These are phyloP conservation scores for Whalleya microplaca DNA, from an alignment of 2,329 filamentous ascomycete species.

Conservation along the genomic window DNA sequence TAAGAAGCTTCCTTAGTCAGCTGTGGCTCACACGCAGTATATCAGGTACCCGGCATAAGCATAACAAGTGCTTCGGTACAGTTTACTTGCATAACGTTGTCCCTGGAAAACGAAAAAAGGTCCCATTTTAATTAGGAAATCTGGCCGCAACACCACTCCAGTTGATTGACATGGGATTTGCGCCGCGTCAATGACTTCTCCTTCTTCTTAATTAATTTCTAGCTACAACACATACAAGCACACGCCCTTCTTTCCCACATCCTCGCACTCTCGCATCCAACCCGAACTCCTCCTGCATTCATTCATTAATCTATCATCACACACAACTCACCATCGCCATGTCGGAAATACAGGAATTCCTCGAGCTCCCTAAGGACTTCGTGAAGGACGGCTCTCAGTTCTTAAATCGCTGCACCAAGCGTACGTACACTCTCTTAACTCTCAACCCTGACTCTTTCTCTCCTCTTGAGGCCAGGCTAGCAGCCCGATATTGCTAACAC, in stretches of 20 bases:
- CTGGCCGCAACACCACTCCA: conserved; percentile 20
- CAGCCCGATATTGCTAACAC: conserved; percentile 22
- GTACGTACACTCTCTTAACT: conserved; percentile 42
- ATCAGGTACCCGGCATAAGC: no score
- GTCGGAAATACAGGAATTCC: conserved; percentile 71
- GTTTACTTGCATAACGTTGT: neutral
- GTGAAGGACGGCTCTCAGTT: conserved; percentile 65
- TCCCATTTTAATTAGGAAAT: conserved; percentile 20
- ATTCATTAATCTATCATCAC: conserved; percentile 8
- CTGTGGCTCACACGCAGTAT: no score
- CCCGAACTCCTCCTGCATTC: neutral
- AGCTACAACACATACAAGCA: neutral
- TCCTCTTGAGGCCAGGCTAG: neutral
- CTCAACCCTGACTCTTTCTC: neutral
- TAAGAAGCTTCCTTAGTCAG: no score
- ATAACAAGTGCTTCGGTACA: no score
- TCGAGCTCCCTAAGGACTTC: conserved; percentile 71
- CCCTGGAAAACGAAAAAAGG: neutral
- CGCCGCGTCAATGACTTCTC: neutral
- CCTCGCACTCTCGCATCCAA: neutral
- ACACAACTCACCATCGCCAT: conserved; percentile 43
- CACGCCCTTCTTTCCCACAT: neutral
- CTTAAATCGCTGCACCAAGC: conserved; percentile 65
- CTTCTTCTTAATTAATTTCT: neutral
- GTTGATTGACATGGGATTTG: neutral